Conservation (phyloP, 345 rosid genomes). For the Boechera stricta region DNA sequence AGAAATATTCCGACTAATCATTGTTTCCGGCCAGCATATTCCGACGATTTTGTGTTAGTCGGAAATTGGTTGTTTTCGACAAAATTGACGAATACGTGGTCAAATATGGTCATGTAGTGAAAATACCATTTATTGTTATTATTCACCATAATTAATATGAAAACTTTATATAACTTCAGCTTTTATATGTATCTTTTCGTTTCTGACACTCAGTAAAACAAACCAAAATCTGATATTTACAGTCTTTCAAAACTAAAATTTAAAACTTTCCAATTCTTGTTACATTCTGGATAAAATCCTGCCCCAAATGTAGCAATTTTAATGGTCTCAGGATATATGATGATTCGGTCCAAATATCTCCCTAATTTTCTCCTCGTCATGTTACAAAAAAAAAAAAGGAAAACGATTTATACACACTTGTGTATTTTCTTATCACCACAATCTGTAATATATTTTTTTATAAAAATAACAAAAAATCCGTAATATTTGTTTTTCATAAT, state of each 20-base stretch:
- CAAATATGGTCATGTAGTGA: too few relatives aligned
- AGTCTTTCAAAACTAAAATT: too few relatives aligned
- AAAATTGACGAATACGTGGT: too few relatives aligned
- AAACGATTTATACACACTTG: neutral
- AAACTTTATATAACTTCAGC: neutral
- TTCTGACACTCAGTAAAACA: neutral
- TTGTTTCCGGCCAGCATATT: too few relatives aligned
- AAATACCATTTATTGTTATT: neutral
- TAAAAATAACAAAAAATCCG: too few relatives aligned
- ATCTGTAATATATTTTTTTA: neutral
- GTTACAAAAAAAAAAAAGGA: too few relatives aligned
- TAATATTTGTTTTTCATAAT: too few relatives aligned
- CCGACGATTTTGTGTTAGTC: too few relatives aligned
- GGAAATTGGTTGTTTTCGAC: too few relatives aligned
- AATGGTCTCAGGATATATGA: neutral
- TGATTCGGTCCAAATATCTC: neutral
- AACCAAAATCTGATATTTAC: neutral
- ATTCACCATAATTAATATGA: neutral
- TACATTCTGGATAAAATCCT: neutral
- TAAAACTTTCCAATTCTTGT: neutral
- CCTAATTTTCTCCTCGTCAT: neutral
- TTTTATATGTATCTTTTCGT: neutral
- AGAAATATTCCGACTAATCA: too few relatives aligned
- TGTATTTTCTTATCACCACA: neutral
- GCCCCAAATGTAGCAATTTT: constrained; percentile 1